Conservation (phyloP, 2,329 filamentous ascomycete species). For the Didymosphaeria variabile region DNA sequence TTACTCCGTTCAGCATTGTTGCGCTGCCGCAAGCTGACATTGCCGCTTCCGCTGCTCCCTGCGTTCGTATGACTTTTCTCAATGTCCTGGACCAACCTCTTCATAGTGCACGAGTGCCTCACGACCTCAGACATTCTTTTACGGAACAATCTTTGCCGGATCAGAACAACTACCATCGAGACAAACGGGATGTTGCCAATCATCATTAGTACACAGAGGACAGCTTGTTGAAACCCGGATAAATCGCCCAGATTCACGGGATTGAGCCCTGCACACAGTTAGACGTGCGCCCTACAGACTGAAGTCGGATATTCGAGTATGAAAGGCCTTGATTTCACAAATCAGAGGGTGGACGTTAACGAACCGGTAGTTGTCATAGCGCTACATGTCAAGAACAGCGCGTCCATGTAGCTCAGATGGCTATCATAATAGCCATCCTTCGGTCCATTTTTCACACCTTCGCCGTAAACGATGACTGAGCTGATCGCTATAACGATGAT, state of each 20-base stretch:
- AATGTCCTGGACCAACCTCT: constrained; percentile 35
- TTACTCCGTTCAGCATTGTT: constrained; percentile 13
- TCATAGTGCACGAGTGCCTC: constrained; percentile 35
- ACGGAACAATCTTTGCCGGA: constrained; percentile 35
- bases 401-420: constrained; percentile 35
- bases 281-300: not conserved
- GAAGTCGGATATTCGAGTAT: no score
- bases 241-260: constrained; percentile 35
- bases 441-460: constrained; percentile 34
- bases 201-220: constrained; percentile 36
- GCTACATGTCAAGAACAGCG: constrained; percentile 39
- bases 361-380: constrained; percentile 44
- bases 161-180: constrained; percentile 38
- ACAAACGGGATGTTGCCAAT: constrained; percentile 44
- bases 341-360: not conserved
- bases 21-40: constrained; percentile 15
- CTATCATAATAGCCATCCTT: constrained; percentile 21
- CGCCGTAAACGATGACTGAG: constrained; percentile 41
- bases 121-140: constrained; percentile 41
- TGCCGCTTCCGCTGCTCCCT: not conserved
- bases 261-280: constrained; percentile 32
- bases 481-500: constrained; percentile 35
- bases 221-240: constrained; percentile 39
- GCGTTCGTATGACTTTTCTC: constrained; percentile 19
- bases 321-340: not conserved